Evolutionary conservation across 371 early-diverging fungal genomes (phyloP).

Genomic region (Mucor mucedo): DNA sequence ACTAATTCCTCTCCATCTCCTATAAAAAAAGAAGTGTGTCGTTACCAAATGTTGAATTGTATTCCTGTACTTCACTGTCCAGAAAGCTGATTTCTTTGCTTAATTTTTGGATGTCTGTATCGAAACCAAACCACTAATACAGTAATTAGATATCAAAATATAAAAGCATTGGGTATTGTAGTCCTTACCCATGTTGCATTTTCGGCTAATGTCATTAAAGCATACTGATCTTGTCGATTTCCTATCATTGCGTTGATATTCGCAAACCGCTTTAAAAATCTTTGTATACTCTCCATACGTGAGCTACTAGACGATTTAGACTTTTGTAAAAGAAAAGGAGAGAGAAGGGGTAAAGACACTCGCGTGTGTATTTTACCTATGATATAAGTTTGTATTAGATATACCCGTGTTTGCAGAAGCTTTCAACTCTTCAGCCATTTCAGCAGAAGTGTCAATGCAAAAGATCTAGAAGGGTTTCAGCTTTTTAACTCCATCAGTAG

Average conservation of each 20-base stretch:
- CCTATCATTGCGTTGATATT: conserved; percentile 14
- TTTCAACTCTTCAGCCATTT: conserved; percentile 4
- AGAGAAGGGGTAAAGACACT: no score
- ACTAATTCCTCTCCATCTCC: neutral
- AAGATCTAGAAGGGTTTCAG: conserved; percentile 9
- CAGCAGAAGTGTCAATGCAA: conserved; percentile 17
- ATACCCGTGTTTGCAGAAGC: conserved; percentile 12
- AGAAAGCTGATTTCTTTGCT: neutral
- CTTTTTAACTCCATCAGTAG: neutral
- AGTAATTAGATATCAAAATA: neutral
- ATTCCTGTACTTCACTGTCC: neutral
- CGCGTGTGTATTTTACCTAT: conserved; percentile 6
- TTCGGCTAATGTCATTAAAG: conserved; percentile 7
- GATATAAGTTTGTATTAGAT: conserved; percentile 1
- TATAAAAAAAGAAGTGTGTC: no score
- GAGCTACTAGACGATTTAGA: neutral
- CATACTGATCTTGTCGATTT: conserved; percentile 13
- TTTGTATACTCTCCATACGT: conserved; percentile 8
- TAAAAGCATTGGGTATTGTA: neutral
- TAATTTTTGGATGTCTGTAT: neutral
- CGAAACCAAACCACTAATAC: conserved; percentile 7
- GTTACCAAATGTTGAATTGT: conserved; percentile 9
- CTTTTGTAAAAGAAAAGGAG: neutral
- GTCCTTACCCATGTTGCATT: conserved; percentile 13
- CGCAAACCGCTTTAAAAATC: conserved; percentile 16